Conservation (phyloP, 2,329 filamentous ascomycete species). For the Orbilia ellipsospora region DNA sequence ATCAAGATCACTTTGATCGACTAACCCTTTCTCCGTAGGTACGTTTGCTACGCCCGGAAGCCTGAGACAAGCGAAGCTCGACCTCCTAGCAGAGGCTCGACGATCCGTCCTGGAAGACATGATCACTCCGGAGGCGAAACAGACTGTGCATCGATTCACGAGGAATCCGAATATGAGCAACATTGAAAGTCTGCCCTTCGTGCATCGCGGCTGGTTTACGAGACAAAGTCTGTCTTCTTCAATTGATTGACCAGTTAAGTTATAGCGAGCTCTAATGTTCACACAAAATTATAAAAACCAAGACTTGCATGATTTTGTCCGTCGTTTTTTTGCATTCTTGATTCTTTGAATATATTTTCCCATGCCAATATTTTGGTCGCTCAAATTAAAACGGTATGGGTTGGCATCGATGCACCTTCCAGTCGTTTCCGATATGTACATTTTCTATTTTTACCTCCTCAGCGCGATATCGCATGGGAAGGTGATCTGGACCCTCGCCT, state of each 20-base stretch:
- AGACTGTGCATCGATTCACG: constrained; percentile 32
- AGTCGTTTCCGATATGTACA: neutral
- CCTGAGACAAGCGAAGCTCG: constrained; percentile 17
- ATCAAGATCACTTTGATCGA: too few species aligned
- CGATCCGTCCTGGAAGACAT: constrained; percentile 18
- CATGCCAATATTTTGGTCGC: neutral
- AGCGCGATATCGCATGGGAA: neutral
- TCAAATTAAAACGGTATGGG: neutral
- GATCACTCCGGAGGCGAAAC: constrained; percentile 42
- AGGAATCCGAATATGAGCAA: constrained; percentile 20
- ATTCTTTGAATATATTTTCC: neutral
- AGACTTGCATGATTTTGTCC: neutral
- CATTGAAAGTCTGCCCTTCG: neutral
- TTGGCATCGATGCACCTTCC: neutral
- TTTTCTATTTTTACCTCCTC: neutral
- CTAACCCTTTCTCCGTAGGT: neutral
- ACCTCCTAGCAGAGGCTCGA: constrained; percentile 35
- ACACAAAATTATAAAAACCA: too few species aligned
- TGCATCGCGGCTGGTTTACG: too few species aligned
- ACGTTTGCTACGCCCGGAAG: constrained; percentile 48
- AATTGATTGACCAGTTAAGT: too few species aligned
- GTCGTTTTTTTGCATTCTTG: neutral
- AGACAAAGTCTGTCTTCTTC: too few species aligned
- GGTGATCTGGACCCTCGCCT: neutral
- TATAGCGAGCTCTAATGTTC: too few species aligned